These are phyloP conservation scores for Aspergillus puulaauensis DNA, from an alignment of 2,329 filamentous ascomycete species.

Conservation along the genomic window DNA sequence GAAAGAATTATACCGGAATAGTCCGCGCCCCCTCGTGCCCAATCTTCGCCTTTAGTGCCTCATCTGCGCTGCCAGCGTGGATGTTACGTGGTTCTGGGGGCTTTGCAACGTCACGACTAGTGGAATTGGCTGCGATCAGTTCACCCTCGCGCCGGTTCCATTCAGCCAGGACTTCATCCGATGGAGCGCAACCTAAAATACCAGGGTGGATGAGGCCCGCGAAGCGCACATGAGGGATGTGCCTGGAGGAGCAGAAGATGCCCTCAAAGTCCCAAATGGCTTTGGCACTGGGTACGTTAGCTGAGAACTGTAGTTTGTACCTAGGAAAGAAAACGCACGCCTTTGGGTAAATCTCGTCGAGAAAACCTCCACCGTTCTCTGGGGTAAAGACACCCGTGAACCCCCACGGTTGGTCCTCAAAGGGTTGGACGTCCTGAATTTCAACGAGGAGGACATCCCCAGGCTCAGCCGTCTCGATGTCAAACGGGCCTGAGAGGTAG, in stretches of 20 bases:
- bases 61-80: constrained; percentile 67
- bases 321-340: constrained; percentile 55
- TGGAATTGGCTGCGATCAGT: constrained; percentile 67
- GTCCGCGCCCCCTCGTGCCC: constrained; percentile 79
- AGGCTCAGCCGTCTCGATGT: constrained; percentile 78
- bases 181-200: constrained; percentile 86
- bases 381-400: constrained; percentile 82
- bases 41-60: constrained; percentile 63
- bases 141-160: constrained; percentile 86
- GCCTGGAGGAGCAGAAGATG: constrained; percentile 78
- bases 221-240: constrained; percentile 85
- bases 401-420: constrained; percentile 83
- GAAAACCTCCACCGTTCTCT: constrained; percentile 81
- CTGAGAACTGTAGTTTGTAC: not conserved
- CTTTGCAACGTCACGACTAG: constrained; percentile 70
- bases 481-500: constrained; percentile 86
- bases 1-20: constrained; percentile 59
- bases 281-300: constrained; percentile 50
- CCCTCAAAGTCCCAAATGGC: constrained; percentile 77
- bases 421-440: constrained; percentile 89
- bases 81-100: constrained; percentile 71
- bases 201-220: constrained; percentile 88
- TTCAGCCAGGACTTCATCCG: constrained; percentile 69
- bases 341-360: constrained; percentile 83
- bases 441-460: constrained; percentile 84